Base-by-base conservation (phyloP, 192 early-diverging fungal genomes). In the Linnemannia hyalina region DNA sequence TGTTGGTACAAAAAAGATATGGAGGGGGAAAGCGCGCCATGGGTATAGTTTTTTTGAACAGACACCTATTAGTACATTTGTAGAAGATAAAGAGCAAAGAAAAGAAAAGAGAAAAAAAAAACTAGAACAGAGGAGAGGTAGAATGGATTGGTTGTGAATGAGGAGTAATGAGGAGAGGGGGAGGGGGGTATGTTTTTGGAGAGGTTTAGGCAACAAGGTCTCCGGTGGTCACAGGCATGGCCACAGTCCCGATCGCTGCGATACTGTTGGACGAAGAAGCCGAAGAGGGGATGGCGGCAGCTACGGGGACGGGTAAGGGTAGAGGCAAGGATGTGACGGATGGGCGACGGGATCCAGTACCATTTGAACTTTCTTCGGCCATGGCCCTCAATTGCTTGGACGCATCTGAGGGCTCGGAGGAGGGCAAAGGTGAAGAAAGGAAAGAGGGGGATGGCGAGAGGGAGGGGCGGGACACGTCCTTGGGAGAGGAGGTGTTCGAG, bases 321-420 rank as follows among this genome's bases (percentile, higher is more conserved):
- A 73, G 26, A 47, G 72, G 72, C 42, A 47, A 35, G 41, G 46
- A 47, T 18, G 72, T 73, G n/a, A 73, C 13, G 32, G 72, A 73
- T 6, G 72, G 20, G 26, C 72, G 41, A 15, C 72, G 41, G 9
- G 72, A 73, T 73, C 72, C 72, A 2, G 26, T n/a, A 20, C 72
- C 72, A 18, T 29, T 41, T 42, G 72, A 73, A 11, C 16, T 41
- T 29, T 71, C 41, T 32, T 65, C 60, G 26, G 60, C 60, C 60
- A 65, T 65, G 0, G 60, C 60, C 29, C 32, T 65, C 29, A 65
- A 23, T 18, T 73, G 72, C 44, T 26, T 47, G 26, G 42, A 47
- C 13, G 72, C 42, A 42, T 35, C 5, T 47, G 47, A 54, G 15
- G 23, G 18, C 11, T 52, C 20, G 1, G 32, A 75, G 35, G 60